phyloP scores from a whole-genome alignment of 192 early-diverging fungal genomes.

The Kickxella alabastrina region DNA sequence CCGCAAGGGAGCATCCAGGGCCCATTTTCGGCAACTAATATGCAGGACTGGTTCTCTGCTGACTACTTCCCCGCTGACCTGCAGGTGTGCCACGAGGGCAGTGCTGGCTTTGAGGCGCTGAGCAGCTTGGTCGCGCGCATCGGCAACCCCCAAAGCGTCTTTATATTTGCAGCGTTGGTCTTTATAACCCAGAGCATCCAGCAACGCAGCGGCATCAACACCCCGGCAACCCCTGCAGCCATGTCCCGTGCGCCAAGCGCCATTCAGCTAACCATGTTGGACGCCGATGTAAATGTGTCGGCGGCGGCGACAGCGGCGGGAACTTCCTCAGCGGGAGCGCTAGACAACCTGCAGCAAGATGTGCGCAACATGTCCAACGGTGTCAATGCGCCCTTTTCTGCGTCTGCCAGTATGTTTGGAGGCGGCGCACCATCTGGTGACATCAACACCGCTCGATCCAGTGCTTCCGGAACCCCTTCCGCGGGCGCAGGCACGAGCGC shows the following conservation, averaged over 20 bases:
- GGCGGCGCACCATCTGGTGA: background rate
- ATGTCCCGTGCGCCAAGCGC: constrained; percentile 30
- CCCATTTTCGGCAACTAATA: constrained; percentile 81
- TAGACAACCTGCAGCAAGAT: background rate
- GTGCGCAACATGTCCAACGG: too few relatives aligned
- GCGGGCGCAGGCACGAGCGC: background rate
- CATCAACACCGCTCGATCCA: background rate
- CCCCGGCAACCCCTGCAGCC: constrained; percentile 24
- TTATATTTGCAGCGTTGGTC: constrained; percentile 52
- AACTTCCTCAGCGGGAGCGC: background rate
- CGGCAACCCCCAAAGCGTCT: constrained; percentile 68
- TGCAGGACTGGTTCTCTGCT: constrained; percentile 92
- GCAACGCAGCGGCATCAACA: constrained; percentile 14
- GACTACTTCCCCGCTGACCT: constrained; percentile 81
- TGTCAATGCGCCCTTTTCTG: background rate
- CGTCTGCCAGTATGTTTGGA: background rate
- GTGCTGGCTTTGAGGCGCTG: constrained; percentile 75
- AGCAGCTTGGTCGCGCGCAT: constrained; percentile 61
- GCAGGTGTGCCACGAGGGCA: constrained; percentile 77
- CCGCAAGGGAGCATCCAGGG: constrained; percentile 83
- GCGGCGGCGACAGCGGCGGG: background rate
- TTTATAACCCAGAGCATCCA: constrained; percentile 10
- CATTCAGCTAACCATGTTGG: constrained; percentile 4
- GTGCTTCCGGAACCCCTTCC: background rate
- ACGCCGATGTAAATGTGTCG: background rate